These are phyloP conservation scores for Suillus hirtellus DNA, from an alignment of 768 basidiomycete species.

Conservation along the genomic window DNA sequence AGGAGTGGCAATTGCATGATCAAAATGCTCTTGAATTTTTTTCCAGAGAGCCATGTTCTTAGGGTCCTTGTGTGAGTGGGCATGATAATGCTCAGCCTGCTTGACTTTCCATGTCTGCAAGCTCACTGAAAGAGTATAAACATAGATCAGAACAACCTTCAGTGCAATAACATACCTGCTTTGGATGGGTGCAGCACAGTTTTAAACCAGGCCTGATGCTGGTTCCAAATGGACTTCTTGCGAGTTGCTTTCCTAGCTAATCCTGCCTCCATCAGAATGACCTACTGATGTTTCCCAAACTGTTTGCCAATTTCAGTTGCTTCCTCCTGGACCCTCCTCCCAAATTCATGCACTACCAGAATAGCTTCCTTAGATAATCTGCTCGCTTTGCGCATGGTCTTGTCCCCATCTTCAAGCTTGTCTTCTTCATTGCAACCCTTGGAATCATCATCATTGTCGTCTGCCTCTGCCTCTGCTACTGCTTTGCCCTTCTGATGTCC, in stretches of 20 bases:
- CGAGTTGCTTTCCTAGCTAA: background rate
- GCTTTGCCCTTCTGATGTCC: background rate
- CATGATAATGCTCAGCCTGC: background rate
- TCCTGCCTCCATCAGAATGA: background rate
- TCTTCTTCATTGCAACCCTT: background rate
- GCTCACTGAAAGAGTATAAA: background rate
- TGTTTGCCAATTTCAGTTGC: background rate
- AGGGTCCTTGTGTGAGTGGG: background rate
- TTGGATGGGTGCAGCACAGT: background rate
- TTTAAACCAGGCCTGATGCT: background rate
- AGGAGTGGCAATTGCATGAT: background rate
- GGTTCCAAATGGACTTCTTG: background rate
- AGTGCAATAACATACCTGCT: background rate
- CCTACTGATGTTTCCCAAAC: background rate
- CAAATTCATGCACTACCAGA: background rate
- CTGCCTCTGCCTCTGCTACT: background rate
- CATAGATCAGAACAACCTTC: background rate
- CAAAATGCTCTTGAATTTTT: background rate
- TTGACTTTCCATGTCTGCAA: background rate
- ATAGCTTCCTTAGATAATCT: background rate
- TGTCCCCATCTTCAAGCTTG: background rate
- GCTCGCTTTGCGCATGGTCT: background rate
- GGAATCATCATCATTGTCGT: background rate
- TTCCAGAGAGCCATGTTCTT: background rate
- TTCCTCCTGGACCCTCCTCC: background rate